Percentiles rank a stretch among this genome's conserved stretches.
phyloP scores from a whole-genome alignment of 139 green algal species.

The Eudorina sp. region DNA sequence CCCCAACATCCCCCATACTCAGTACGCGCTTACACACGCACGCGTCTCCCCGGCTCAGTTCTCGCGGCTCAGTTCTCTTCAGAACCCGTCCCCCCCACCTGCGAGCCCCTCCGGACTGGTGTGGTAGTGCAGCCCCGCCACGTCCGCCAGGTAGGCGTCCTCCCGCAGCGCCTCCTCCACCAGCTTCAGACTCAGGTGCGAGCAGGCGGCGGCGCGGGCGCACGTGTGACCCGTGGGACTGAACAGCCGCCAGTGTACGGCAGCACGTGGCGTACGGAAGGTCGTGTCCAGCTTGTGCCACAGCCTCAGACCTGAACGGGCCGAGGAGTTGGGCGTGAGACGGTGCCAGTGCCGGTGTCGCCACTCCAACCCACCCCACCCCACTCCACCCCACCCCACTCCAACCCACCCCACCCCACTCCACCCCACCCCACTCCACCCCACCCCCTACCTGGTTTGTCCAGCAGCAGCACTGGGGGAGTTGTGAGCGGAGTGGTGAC shows the following conservation, averaged over 20 bases:
- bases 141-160: slow-evolving; percentile 89
- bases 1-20: too few species aligned
- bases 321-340: neutral
- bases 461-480: slow-evolving; percentile 74
- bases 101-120: slow-evolving; percentile 66
- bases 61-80: too few species aligned
- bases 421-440: neutral
- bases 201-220: slow-evolving; percentile 60
- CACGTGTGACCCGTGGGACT: slow-evolving; percentile 52
- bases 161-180: slow-evolving; percentile 91
- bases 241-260: slow-evolving; percentile 75
- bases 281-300: slow-evolving; percentile 90
- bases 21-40: too few species aligned
- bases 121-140: slow-evolving; percentile 80
- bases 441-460: slow-evolving; percentile 65
- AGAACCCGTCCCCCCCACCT: slow-evolving; percentile 1
- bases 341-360: too few species aligned
- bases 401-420: neutral
- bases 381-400: too few species aligned
- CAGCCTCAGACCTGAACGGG: slow-evolving; percentile 68
- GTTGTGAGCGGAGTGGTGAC: slow-evolving; percentile 57
- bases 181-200: slow-evolving; percentile 83
- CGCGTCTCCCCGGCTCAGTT: too few species aligned
- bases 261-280: slow-evolving; percentile 79
- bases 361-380: too few species aligned